A percentile compares a stretch with the other conserved stretches of the same genome.
These are phyloP conservation scores for Boletus sensibilis DNA, from an alignment of 768 basidiomycete species.

Conservation along the genomic window DNA sequence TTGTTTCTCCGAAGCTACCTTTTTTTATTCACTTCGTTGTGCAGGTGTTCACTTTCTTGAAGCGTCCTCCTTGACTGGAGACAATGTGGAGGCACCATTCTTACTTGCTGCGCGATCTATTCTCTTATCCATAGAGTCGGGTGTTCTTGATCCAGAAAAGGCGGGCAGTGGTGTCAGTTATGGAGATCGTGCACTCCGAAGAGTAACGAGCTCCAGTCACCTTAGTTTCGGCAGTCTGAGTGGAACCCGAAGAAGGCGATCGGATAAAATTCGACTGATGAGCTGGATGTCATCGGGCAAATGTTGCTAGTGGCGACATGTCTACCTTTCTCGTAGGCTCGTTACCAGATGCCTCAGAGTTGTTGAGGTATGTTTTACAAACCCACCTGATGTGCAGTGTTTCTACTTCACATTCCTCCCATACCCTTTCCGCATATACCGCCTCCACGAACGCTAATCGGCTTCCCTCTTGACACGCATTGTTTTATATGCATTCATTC, in stretches of 20 bases:
- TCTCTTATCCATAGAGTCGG: slow-evolving; percentile 87
- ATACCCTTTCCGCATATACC: slow-evolving; percentile 30
- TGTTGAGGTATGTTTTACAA: slow-evolving; percentile 19
- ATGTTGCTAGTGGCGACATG: slow-evolving; percentile 54
- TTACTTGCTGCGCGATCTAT: slow-evolving; percentile 83
- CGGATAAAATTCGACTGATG: slow-evolving; percentile 60
- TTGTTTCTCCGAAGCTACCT: not conserved
- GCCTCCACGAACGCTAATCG: slow-evolving; percentile 7
- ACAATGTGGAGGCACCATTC: slow-evolving; percentile 95
- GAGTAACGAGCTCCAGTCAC: slow-evolving; percentile 89
- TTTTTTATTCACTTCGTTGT: slow-evolving; percentile 1
- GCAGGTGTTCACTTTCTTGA: slow-evolving; percentile 94
- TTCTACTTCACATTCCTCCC: slow-evolving; percentile 10
- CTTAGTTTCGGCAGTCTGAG: slow-evolving; percentile 83
- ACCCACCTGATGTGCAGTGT: slow-evolving; percentile 5
- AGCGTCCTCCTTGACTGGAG: slow-evolving; percentile 86
- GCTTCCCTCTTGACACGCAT: slow-evolving; percentile 8
- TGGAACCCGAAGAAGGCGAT: slow-evolving; percentile 55
- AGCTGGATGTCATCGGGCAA: slow-evolving; percentile 60
- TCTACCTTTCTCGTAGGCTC: not conserved
- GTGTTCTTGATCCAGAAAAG: slow-evolving; percentile 88
- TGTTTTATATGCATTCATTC: slow-evolving; percentile 14
- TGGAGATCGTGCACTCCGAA: slow-evolving; percentile 87
- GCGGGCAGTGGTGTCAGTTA: slow-evolving; percentile 95
- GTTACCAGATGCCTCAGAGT: not conserved